These are phyloP conservation scores for Agaricus blazei DNA, from an alignment of 768 basidiomycete species.

Conservation along the genomic window DNA sequence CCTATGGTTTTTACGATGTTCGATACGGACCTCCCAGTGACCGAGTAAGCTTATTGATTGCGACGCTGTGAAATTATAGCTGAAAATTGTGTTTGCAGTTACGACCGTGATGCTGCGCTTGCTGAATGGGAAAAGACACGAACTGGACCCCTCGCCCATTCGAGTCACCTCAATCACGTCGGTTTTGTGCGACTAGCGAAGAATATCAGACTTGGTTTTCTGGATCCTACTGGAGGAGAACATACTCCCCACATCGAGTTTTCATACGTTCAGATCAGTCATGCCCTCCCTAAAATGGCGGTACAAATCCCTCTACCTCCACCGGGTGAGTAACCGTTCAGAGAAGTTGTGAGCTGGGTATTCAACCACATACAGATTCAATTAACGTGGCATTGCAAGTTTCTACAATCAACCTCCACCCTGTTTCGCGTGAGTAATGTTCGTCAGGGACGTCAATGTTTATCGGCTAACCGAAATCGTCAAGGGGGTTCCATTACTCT, in stretches of 20 bases:
- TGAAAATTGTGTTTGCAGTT: background rate
- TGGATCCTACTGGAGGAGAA: background rate
- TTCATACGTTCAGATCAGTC: background rate
- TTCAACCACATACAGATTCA: no score
- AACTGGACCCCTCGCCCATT: background rate
- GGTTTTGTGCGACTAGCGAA: background rate
- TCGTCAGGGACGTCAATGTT: background rate
- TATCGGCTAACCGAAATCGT: background rate
- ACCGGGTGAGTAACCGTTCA: no score
- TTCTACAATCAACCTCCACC: slow-evolving; percentile 1
- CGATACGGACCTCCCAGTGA: background rate
- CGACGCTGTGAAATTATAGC: background rate
- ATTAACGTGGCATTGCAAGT: background rate
- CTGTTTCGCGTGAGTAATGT: background rate
- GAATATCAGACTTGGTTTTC: background rate
- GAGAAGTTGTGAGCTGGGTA: background rate
- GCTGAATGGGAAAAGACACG: background rate
- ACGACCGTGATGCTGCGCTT: background rate
- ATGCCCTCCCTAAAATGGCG: background rate
- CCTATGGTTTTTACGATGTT: background rate
- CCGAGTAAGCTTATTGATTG: background rate
- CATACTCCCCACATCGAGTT: background rate
- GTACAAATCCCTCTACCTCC: background rate
- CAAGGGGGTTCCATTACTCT: slow-evolving; percentile 9
- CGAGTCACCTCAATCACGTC: background rate